Evolutionary conservation across 1,284 basidiomycete species (phyloP).

Genomic region (Cronartium quercuum): DNA sequence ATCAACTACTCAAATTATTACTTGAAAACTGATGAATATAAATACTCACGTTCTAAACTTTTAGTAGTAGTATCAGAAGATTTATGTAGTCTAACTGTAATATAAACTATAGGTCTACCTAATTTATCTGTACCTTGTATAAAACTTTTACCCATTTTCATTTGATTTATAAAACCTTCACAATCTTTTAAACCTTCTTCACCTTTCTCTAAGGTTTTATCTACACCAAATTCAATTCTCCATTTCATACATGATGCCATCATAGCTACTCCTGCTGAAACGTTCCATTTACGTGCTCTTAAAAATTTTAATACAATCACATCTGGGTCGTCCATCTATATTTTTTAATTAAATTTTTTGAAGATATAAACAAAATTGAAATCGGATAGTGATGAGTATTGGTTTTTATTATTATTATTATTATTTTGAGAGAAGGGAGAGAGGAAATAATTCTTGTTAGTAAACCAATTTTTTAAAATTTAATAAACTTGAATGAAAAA

Average conservation of each 20-base stretch:
- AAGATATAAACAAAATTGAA: not conserved
- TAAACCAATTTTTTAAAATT: not conserved
- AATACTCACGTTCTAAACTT: conserved; percentile 14
- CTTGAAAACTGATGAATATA: too few species aligned
- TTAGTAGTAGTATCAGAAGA: conserved; percentile 19
- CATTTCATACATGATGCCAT: conserved; percentile 38
- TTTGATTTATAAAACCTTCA: conserved; percentile 17
- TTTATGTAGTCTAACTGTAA: conserved; percentile 30
- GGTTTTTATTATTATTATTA: not conserved
- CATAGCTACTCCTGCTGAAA: conserved; percentile 35
- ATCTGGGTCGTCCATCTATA: conserved; percentile 38
- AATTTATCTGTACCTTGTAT: conserved; percentile 30
- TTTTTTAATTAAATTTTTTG: too few species aligned
- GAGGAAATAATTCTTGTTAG: not conserved
- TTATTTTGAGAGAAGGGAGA: not conserved
- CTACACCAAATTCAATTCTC: conserved; percentile 37
- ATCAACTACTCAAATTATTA: too few species aligned
- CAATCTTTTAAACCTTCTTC: conserved; percentile 26
- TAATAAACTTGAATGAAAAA: not conserved
- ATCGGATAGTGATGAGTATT: not conserved
- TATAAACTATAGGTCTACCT: conserved; percentile 32
- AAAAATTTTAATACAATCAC: conserved; percentile 37
- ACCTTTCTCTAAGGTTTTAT: conserved; percentile 18
- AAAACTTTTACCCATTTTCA: conserved; percentile 30
- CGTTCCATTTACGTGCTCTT: conserved; percentile 36